Percentiles rank a stretch among this genome's conserved stretches.
These are phyloP conservation scores for Zygnema circumcarinatum DNA, from an alignment of 139 green algal genomes.

Conservation along the genomic window DNA sequence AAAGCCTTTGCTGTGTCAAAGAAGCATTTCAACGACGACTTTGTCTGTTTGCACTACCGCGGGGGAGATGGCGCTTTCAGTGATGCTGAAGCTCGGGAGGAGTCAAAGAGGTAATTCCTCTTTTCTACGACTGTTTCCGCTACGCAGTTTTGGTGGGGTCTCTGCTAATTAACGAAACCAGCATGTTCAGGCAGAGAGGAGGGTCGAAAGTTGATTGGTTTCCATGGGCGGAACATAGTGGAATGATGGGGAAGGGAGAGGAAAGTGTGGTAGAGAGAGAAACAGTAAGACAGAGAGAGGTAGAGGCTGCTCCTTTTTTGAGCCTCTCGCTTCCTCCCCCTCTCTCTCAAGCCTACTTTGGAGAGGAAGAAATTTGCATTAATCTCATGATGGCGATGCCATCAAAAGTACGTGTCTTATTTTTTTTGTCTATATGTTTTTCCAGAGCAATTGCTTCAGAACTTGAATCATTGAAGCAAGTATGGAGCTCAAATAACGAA, in stretches of 20 bases:
- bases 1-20: background rate
- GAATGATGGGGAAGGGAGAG: background rate
- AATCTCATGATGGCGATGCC: too few relatives aligned
- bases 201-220: background rate
- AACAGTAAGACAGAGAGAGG: slow-evolving; percentile 8
- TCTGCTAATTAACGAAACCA: background rate
- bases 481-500: too few relatives aligned
- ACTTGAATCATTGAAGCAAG: too few relatives aligned
- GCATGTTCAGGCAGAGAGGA: background rate
- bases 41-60: slow-evolving; percentile 3
- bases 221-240: background rate
- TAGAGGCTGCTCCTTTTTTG: too few relatives aligned
- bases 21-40: background rate
- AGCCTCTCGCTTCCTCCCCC: too few relatives aligned
- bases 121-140: slow-evolving; percentile 18
- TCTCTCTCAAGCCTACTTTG: too few relatives aligned
- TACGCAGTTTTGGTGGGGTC: background rate
- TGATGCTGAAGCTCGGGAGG: background rate
- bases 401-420: too few relatives aligned
- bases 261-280: background rate
- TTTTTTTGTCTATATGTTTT: too few relatives aligned
- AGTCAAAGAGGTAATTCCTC: slow-evolving; percentile 17
- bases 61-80: background rate
- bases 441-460: too few relatives aligned
- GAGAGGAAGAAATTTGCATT: background rate